These are phyloP conservation scores for Nitzschia palea DNA, from an alignment of 108 stramenopile genomes.

Conservation along the genomic window DNA sequence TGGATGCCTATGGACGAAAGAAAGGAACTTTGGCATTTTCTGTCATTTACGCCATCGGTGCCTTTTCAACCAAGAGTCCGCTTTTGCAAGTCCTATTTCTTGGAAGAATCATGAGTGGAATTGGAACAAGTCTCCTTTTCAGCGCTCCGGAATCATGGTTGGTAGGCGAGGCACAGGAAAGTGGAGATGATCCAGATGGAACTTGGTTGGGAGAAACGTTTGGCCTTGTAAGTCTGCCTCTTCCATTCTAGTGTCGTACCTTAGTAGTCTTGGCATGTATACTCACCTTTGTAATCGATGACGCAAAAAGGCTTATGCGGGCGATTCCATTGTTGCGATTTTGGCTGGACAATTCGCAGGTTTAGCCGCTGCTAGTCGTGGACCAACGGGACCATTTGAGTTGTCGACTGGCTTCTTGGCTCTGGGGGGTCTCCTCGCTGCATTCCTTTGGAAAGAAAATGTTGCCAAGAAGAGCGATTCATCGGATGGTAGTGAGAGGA, in stretches of 20 bases:
- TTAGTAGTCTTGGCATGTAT: not conserved
- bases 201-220: slow-evolving; percentile 87
- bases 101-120: slow-evolving; percentile 88
- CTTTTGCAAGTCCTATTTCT: slow-evolving; percentile 74
- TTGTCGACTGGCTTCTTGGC: slow-evolving; percentile 86
- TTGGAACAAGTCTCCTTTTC: slow-evolving; percentile 86
- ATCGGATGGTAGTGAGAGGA: slow-evolving; percentile 1
- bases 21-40: slow-evolving; percentile 85
- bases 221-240: slow-evolving; percentile 83
- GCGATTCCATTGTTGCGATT: slow-evolving; percentile 95
- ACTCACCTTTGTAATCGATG: no score
- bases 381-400: slow-evolving; percentile 97
- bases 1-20: slow-evolving; percentile 86
- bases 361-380: slow-evolving; percentile 72
- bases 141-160: slow-evolving; percentile 96
- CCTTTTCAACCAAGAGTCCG: slow-evolving; percentile 73
- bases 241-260: no score
- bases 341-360: slow-evolving; percentile 90
- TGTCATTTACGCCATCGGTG: slow-evolving; percentile 78
- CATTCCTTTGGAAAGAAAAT: slow-evolving; percentile 93
- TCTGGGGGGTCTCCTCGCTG: slow-evolving; percentile 74
- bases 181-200: slow-evolving; percentile 62
- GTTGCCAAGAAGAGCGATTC: slow-evolving; percentile 29
- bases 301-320: slow-evolving; percentile 73
- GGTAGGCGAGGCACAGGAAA: slow-evolving; percentile 84